Evolutionary conservation across 305 asterid genomes (phyloP).

Genomic region (Solanum hybrid): DNA sequence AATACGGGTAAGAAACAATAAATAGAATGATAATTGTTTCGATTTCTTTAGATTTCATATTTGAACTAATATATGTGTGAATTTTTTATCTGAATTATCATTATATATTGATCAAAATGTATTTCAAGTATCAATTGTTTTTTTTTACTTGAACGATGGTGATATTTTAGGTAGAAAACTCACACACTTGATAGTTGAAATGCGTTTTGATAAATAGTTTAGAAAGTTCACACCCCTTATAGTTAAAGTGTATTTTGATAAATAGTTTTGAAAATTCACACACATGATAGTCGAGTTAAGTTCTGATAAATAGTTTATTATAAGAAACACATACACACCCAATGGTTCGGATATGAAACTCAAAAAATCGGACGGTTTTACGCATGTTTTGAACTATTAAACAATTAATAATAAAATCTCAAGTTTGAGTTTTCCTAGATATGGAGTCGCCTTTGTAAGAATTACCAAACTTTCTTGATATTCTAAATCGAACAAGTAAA

Average conservation of each 20-base stretch:
- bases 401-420: too few species aligned
- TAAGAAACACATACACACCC: too few species aligned
- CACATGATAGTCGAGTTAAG: neutral
- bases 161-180: too few species aligned
- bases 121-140: too few species aligned
- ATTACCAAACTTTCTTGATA: neutral
- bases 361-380: neutral
- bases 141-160: too few species aligned
- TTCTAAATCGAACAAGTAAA: neutral
- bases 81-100: neutral
- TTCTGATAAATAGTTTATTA: too few species aligned
- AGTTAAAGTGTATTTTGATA: neutral
- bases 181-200: neutral
- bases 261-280: too few species aligned
- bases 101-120: rapidly evolving
- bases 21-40: neutral
- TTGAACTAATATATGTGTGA: too few species aligned
- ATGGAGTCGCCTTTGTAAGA: neutral
- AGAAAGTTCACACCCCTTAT: neutral
- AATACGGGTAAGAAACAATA: rapidly evolving
- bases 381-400: neutral
- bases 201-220: too few species aligned
- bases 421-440: rapidly evolving
- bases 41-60: neutral
- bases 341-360: neutral